Conservation (phyloP, 1,284 basidiomycete species). For the Farysia itapuensis region DNA sequence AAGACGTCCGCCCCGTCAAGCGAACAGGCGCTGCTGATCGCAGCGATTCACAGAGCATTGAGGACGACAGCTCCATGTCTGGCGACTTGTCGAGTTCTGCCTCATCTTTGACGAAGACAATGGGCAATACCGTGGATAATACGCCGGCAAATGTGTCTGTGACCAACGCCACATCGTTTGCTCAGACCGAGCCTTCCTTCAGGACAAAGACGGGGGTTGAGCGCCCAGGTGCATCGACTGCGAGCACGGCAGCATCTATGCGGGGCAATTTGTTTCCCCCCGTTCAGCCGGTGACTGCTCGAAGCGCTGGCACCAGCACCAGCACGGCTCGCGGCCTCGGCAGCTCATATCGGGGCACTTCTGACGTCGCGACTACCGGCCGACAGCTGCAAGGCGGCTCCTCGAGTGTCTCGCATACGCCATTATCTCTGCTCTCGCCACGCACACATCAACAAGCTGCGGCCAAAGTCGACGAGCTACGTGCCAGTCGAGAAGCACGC, state of each 20-base stretch:
- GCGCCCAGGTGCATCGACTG: too few species aligned
- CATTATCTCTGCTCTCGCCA: constrained; percentile 24
- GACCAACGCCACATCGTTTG: background rate
- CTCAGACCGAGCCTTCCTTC: too few species aligned
- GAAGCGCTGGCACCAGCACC: background rate
- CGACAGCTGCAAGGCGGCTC: constrained; percentile 12
- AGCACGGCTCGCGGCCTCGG: background rate
- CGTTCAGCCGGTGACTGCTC: too few species aligned
- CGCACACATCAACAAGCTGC: constrained; percentile 15
- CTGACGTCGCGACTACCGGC: background rate
- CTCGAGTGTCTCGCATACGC: constrained; percentile 21
- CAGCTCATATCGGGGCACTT: background rate
- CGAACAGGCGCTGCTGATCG: too few species aligned
- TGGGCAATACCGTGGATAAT: background rate
- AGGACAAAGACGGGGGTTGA: too few species aligned
- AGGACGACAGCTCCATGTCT: background rate
- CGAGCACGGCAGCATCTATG: background rate
- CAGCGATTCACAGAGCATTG: background rate
- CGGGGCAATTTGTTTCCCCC: background rate
- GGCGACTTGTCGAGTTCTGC: background rate
- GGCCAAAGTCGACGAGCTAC: constrained; percentile 14
- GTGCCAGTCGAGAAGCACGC: constrained; percentile 6
- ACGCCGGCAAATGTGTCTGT: background rate
- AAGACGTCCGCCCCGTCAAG: background rate
- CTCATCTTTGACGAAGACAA: background rate